Percentiles rank a stretch among this genome's conserved stretches.
Evolutionary conservation across 2,329 filamentous ascomycete species (phyloP).

Genomic region (Colletotrichum somersetense): DNA sequence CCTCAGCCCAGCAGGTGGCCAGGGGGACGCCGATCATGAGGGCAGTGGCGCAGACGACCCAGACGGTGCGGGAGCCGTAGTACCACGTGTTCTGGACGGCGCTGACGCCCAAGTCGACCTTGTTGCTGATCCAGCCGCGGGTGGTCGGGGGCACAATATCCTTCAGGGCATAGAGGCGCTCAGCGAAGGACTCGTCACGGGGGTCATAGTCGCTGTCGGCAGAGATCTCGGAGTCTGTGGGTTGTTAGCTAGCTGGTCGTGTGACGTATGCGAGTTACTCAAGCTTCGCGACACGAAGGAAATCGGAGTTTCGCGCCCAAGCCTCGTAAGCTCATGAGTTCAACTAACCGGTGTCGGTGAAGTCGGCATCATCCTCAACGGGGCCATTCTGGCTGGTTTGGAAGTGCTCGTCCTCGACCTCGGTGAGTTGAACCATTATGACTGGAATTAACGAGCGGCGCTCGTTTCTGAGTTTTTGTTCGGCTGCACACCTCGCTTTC

Average conservation of each 20-base stretch:
- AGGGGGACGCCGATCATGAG: constrained; percentile 93
- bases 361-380: constrained; percentile 90
- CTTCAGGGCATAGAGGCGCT: constrained; percentile 78
- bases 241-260: constrained; percentile 18
- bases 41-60: constrained; percentile 90
- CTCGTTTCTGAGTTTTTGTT: constrained; percentile 1
- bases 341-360: constrained; percentile 87
- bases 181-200: constrained; percentile 69
- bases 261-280: constrained; percentile 21
- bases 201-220: constrained; percentile 80
- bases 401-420: constrained; percentile 98
- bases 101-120: constrained; percentile 65
- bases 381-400: constrained; percentile 75
- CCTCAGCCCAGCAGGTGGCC: constrained; percentile 92
- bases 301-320: not conserved
- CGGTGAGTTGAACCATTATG: constrained; percentile 95
- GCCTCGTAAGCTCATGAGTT: not conserved
- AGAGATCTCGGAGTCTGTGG: constrained; percentile 83
- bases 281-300: constrained; percentile 3
- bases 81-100: constrained; percentile 69
- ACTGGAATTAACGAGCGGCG: constrained; percentile 27
- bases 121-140: constrained; percentile 75
- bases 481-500: not conserved
- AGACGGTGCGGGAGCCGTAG: constrained; percentile 83
- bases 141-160: constrained; percentile 82